Evolutionary conservation across 2,329 filamentous ascomycete genomes (phyloP).

Genomic region (Paecilomyces sp.): DNA sequence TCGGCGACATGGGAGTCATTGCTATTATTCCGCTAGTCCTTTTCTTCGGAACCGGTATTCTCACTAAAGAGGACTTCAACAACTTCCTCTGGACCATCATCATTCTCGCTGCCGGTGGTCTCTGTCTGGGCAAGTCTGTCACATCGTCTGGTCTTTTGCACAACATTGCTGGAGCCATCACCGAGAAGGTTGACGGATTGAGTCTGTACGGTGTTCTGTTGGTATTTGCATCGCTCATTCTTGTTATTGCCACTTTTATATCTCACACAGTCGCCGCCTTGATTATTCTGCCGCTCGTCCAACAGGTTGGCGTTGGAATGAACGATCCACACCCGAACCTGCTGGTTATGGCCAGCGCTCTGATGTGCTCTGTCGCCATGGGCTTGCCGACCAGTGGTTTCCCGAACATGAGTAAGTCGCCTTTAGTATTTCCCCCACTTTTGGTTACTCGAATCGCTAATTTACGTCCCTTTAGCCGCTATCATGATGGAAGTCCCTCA

Average conservation of each 20-base stretch:
- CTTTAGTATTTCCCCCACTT: constrained; percentile 2
- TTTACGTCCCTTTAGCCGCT: constrained; percentile 54
- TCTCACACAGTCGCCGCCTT: constrained; percentile 93
- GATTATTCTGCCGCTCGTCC: constrained; percentile 87
- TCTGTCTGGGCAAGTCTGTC: constrained; percentile 89
- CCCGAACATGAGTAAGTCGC: constrained; percentile 93
- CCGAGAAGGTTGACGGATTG: constrained; percentile 64
- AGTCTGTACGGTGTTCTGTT: constrained; percentile 80
- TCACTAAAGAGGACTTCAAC: constrained; percentile 99
- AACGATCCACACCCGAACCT: constrained; percentile 86
- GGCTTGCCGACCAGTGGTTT: constrained; percentile 92
- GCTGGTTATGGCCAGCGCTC: constrained; percentile 85
- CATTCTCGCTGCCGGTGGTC: constrained; percentile 87
- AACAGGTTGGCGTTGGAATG: constrained; percentile 78
- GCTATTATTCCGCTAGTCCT: constrained; percentile 92
- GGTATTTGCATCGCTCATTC: constrained; percentile 75
- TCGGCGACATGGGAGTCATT: constrained; percentile 97
- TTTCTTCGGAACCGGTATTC: constrained; percentile 92
- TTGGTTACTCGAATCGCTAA: background rate
- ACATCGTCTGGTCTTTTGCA: constrained; percentile 87
- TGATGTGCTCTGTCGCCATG: constrained; percentile 99
- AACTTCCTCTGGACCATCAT: constrained; percentile 99
- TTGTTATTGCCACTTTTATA: constrained; percentile 95
- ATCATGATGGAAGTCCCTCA: constrained; percentile 98
- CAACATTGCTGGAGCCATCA: constrained; percentile 75